Percentiles rank a stretch among this genome's conserved stretches.
phyloP scores from a whole-genome alignment of 2,329 filamentous ascomycete species.

The Fusarium circinatum region DNA sequence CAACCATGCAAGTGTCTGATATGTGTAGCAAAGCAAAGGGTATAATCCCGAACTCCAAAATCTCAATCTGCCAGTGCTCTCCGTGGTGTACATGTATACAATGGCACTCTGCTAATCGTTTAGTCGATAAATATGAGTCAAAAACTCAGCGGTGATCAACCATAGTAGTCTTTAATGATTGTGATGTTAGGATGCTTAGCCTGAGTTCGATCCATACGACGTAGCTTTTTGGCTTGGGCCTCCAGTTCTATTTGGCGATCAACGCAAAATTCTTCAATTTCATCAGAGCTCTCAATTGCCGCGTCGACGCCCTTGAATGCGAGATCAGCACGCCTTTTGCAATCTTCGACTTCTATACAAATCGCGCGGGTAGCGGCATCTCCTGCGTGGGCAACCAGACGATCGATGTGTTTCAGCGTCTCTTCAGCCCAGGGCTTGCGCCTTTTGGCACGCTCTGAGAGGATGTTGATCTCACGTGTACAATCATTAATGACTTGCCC shows the following conservation, averaged over 20 bases:
- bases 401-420: background rate
- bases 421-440: background rate
- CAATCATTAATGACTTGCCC: background rate
- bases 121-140: background rate
- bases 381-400: background rate
- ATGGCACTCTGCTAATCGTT: background rate
- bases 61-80: background rate
- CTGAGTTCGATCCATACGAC: constrained; percentile 7
- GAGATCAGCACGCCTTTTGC: background rate
- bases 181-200: background rate
- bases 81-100: background rate
- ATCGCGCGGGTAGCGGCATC: background rate
- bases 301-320: background rate
- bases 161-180: background rate
- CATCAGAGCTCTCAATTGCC: background rate
- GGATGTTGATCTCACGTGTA: background rate
- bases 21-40: background rate
- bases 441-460: background rate
- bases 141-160: background rate
- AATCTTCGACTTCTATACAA: constrained; percentile 4
- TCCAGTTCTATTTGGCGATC: constrained; percentile 7
- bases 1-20: background rate
- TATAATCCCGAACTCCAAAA: constrained; percentile 5
- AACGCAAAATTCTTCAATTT: background rate
- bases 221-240: constrained; percentile 5